A percentile compares a stretch with the other conserved stretches of the same genome.
Conservation (phyloP, 768 basidiomycete species). For the Podaxis sp. region DNA sequence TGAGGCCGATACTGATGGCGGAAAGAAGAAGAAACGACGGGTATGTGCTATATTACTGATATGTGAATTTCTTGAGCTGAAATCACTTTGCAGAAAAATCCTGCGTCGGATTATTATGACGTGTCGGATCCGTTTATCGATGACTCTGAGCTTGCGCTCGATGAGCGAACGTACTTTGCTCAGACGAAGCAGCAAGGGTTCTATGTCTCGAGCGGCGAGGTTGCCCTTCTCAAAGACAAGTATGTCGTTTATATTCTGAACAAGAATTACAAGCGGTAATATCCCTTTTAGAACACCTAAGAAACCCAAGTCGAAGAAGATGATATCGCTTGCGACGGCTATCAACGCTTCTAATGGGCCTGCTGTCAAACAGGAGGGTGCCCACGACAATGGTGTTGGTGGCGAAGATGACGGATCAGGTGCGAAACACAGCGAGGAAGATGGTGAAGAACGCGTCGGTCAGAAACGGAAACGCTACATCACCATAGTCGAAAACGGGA, state of each 20-base stretch:
- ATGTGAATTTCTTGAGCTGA: slow-evolving; percentile 1
- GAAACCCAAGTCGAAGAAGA: slow-evolving; percentile 70
- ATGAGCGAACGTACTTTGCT: slow-evolving; percentile 88
- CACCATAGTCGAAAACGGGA: slow-evolving; percentile 55
- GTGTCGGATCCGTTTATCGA: slow-evolving; percentile 93
- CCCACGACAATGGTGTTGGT: slow-evolving; percentile 50
- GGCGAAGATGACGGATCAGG: slow-evolving; percentile 30
- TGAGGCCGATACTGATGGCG: slow-evolving; percentile 30
- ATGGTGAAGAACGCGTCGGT: slow-evolving; percentile 33
- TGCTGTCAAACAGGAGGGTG: slow-evolving; percentile 30
- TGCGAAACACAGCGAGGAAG: slow-evolving; percentile 17
- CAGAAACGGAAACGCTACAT: slow-evolving; percentile 56
- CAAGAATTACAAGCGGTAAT: slow-evolving; percentile 16
- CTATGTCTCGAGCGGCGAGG: slow-evolving; percentile 87
- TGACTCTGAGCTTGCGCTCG: slow-evolving; percentile 89
- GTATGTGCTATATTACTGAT: slow-evolving; percentile 16
- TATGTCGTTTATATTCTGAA: slow-evolving; percentile 22
- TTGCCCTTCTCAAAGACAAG: slow-evolving; percentile 82
- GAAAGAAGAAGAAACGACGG: slow-evolving; percentile 38
- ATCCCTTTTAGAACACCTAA: slow-evolving; percentile 49
- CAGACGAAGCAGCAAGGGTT: slow-evolving; percentile 92
- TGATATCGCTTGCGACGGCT: slow-evolving; percentile 24
- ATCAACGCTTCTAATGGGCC: slow-evolving; percentile 8
- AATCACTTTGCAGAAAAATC: slow-evolving; percentile 43
- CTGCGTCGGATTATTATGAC: slow-evolving; percentile 82